Evolutionary conservation across 768 basidiomycete species (phyloP), one percentile per base, ranked within the genome.

Genomic region (Coprinopsis marcescibilis): DNA sequence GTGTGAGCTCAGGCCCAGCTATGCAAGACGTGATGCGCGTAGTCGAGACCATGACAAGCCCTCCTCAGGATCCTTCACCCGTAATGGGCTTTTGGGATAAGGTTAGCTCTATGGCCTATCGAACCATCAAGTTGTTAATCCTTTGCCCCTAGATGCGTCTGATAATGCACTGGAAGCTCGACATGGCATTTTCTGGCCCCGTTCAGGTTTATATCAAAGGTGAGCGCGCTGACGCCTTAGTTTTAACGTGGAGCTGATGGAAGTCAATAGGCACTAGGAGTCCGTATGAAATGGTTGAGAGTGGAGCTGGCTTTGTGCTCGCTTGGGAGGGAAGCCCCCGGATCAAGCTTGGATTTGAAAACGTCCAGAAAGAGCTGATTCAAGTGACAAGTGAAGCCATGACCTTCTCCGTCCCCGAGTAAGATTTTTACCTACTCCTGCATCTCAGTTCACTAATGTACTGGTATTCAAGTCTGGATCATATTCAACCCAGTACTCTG

Each of bases 31-130:
- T 96, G 36, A 82, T 89, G 73, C 77, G 81, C 36, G 73, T 93
- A 15, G 59, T 97, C 21, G 94, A 96, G 47, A 83, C 83, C 2
- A 59, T 98, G 45, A 79, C 87, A 2, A 81, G 81, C 52, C 72
- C 86, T 15, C 79, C 89, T 41, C 75, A 79, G 36, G 94, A 98
- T 64, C 72, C 78, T 17, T 94, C 91, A 2, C 86, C 89, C 11
- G 73, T 78, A 8, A 58, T 95, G 51, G 94, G 92, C 5, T 95
- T 96, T 61, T 96, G 94, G 94, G 94, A 97, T 62, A 97, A 96
- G 75, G 82, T 86, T 49, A 55, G 71, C 12, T 24, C 21, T 15
- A 48, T 48, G 29, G 39, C 25, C 47, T 36, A 5, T 24, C n/a
- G n/a, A n/a, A n/a, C n/a, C n/a, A n/a, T n/a, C n/a, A n/a, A n/a